Conservation (phyloP, 805 yeast species). For the Candida andamanensis region DNA sequence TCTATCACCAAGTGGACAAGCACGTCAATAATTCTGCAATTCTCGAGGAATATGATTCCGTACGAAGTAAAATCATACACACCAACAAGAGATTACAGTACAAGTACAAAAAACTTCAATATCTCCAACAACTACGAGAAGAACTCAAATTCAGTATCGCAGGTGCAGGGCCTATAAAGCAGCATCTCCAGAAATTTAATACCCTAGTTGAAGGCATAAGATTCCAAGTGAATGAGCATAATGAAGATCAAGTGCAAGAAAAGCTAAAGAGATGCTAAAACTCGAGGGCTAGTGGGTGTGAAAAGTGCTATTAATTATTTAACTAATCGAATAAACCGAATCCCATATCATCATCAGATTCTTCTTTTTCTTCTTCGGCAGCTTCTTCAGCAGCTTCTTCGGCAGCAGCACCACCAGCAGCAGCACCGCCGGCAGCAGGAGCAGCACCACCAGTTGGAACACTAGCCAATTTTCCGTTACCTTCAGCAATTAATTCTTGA, state of each 20-base stretch:
- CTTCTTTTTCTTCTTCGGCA: slow-evolving; percentile 60
- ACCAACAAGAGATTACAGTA: slow-evolving; percentile 19
- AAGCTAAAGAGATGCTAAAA: slow-evolving; percentile 1
- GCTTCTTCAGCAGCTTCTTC: slow-evolving; percentile 70
- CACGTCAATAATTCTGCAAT: slow-evolving; percentile 11
- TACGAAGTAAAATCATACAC: slow-evolving; percentile 14
- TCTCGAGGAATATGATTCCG: slow-evolving; percentile 16
- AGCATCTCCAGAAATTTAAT: slow-evolving; percentile 15
- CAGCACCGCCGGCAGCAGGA: slow-evolving; percentile 66
- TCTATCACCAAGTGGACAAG: slow-evolving; percentile 16
- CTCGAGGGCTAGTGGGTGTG: neutral
- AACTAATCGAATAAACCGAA: slow-evolving; percentile 95
- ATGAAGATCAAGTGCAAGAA: slow-evolving; percentile 5
- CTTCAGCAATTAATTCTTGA: slow-evolving; percentile 87
- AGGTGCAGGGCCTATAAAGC: slow-evolving; percentile 7
- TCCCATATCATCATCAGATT: slow-evolving; percentile 72
- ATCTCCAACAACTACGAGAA: slow-evolving; percentile 14
- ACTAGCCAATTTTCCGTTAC: slow-evolving; percentile 93
- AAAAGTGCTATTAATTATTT: neutral
- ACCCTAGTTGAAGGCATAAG: slow-evolving; percentile 9
- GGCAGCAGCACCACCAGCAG: slow-evolving; percentile 66
- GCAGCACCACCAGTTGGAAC: slow-evolving; percentile 99
- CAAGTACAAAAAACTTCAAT: slow-evolving; percentile 25
- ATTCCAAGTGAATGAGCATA: slow-evolving; percentile 6
- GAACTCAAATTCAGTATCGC: slow-evolving; percentile 5